Evolutionary conservation across 164 flowering plant genomes (phyloP).

Genomic region (Echeveria elegans): DNA sequence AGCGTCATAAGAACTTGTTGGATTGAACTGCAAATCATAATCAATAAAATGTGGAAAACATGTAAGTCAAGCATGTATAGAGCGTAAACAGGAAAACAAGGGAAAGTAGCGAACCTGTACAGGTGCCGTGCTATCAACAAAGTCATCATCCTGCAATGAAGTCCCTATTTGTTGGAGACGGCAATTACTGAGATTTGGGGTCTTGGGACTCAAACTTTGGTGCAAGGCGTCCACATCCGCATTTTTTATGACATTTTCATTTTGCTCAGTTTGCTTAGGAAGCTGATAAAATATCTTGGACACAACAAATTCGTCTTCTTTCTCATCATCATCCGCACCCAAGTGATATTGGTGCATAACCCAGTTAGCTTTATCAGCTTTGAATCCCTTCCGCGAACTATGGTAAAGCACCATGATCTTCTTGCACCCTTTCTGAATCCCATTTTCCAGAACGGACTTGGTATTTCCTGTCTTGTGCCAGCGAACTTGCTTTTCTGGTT

Average conservation of each 20-base stretch:
- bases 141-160: slow-evolving; percentile 19
- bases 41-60: not conserved
- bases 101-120: not conserved
- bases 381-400: slow-evolving; percentile 74
- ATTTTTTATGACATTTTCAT: not conserved
- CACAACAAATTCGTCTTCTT: slow-evolving; percentile 81
- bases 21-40: not conserved
- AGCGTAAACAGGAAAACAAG: not conserved
- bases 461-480: slow-evolving; percentile 99
- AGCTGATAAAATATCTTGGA: slow-evolving; percentile 85
- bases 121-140: slow-evolving; percentile 17
- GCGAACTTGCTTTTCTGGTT: slow-evolving; percentile 72
- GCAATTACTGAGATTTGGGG: slow-evolving; percentile 41
- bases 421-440: slow-evolving; percentile 62
- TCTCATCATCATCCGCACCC: slow-evolving; percentile 80
- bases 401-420: slow-evolving; percentile 89
- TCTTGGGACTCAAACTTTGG: slow-evolving; percentile 28
- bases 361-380: slow-evolving; percentile 94
- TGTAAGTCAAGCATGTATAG: not conserved
- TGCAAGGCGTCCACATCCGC: not conserved
- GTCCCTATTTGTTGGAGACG: slow-evolving; percentile 37
- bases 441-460: slow-evolving; percentile 43
- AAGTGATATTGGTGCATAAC: slow-evolving; percentile 97
- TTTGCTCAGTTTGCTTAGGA: not conserved
- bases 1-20: not conserved